Evolutionary conservation across 1,284 basidiomycete species (phyloP).

Genomic region (Rhodofomes roseus): DNA sequence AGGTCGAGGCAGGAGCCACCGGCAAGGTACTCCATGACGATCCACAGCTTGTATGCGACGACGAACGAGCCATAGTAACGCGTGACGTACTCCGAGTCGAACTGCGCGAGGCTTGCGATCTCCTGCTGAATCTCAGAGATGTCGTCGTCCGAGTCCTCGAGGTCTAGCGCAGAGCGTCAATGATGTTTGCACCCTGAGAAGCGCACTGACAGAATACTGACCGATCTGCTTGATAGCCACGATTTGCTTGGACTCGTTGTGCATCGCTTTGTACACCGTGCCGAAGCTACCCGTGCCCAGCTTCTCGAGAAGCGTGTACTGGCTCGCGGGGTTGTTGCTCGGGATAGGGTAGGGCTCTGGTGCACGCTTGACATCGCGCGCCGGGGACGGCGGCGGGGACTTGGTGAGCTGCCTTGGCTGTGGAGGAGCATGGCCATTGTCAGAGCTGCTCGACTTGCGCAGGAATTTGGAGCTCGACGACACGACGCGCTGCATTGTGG

Average conservation of each 20-base stretch:
- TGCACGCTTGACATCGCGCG: conserved; percentile 34
- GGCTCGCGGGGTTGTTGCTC: conserved; percentile 75
- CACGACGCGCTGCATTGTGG: conserved; percentile 17
- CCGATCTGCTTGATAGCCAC: conserved; percentile 99
- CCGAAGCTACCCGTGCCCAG: conserved; percentile 98
- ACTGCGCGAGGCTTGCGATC: conserved; percentile 92
- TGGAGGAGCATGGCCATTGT: conserved; percentile 17
- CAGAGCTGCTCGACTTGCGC: conserved; percentile 26
- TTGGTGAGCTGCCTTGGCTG: conserved; percentile 44
- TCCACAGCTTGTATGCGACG: conserved; percentile 97
- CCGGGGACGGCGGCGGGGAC: conserved; percentile 48
- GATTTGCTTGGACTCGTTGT: conserved; percentile 89
- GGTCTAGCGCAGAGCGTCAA: conserved; percentile 41
- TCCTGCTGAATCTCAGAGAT: conserved; percentile 98
- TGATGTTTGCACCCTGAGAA: conserved; percentile 4
- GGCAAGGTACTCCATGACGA: conserved; percentile 98
- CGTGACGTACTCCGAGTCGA: conserved; percentile 95
- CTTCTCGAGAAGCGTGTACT: conserved; percentile 93
- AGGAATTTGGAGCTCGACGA: conserved; percentile 25
- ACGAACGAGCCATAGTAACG: conserved; percentile 97
- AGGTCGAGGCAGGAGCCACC: conserved; percentile 98
- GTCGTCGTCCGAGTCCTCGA: conserved; percentile 91
- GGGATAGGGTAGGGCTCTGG: conserved; percentile 67
- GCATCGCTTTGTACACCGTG: conserved; percentile 94
- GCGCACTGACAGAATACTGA: conserved; percentile 30